Base-by-base conservation (phyloP, 1,139 yeast genomes). In the Yamadazyma spencermartinsiae region DNA sequence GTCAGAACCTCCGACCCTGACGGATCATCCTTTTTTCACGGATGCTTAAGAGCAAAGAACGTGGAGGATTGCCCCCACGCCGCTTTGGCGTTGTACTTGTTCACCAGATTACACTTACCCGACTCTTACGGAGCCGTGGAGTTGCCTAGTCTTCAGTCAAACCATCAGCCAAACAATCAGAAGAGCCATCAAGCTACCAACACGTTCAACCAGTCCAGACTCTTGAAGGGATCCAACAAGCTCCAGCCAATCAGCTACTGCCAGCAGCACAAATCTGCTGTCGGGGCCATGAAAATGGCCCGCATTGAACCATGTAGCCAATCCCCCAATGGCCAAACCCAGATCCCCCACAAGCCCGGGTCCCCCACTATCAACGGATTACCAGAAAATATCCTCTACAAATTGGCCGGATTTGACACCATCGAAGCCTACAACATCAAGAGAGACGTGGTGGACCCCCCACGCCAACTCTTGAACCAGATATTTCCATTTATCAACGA, bases 1-100 rank as follows among this genome's bases (percentile, higher is more conserved):
- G n/a, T 48, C 8, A 36, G 43, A 35, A 38, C 44, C 30, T 31
- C 37, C 4, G 18, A 16, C 12, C 17, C 31, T 4, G 20, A 33
- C 10, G n/a, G 40, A 39, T 11, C 34, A 31, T 14, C 45, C 46
- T 2, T 33, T 33, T 21, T 52, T 38, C 50, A 49, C 35, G 65
- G 61, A 1, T 56, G 63, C 31, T 45, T 63, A 17, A 50, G 70
- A 34, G 55, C 59, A 35, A 53, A 47, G 37, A 46, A 52, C 39
- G 52, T 63, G 20, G 65, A 63, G 44, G 48, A 52, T 33, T 65
- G 72, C 44, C 62, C 65, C 9, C 65, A 58, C 37, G 48, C 60
- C 10, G 57, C 65, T 1, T 40, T 65, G 4, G 54, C 65, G 2
- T 50, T 58, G 11, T 65, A 64, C 38, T 50, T 65, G 18, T 65